A percentile compares a stretch with the other conserved stretches of the same genome.
Evolutionary conservation across 176 grass and related monocot species (phyloP).

Genomic region (Musa troglodytarum): DNA sequence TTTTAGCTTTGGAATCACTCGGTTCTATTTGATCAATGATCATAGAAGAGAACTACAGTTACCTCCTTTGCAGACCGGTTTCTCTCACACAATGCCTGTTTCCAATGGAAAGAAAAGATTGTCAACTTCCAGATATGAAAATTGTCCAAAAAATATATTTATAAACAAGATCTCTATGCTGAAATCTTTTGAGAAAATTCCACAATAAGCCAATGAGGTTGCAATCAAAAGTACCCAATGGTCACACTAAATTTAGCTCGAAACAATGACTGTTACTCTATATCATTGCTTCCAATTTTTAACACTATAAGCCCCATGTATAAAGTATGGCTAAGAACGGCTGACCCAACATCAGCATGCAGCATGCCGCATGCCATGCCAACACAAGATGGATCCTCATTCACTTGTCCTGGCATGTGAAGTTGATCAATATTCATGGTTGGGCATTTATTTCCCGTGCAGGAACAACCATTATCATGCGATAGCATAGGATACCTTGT

Average conservation of each 20-base stretch:
- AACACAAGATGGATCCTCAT: neutral
- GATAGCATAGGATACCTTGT: neutral
- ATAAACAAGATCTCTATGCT: neutral
- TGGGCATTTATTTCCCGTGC: neutral
- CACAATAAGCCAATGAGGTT: neutral
- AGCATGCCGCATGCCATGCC: neutral
- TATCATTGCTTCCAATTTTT: neutral
- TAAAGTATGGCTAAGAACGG: neutral
- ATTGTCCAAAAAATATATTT: neutral
- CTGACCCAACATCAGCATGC: neutral
- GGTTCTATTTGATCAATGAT: no score
- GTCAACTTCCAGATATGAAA: neutral
- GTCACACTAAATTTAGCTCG: no score
- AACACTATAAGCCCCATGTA: neutral
- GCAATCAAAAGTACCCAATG: neutral
- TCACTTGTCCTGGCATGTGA: neutral
- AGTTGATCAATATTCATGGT: neutral
- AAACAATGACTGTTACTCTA: neutral
- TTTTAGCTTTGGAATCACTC: no score
- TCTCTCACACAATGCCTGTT: no score
- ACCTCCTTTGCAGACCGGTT: slow-evolving; percentile 52
- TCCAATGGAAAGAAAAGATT: no score
- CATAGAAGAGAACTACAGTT: slow-evolving; percentile 14
- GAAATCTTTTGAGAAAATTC: neutral
- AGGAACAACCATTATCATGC: neutral